Evolutionary conservation across 768 basidiomycete species (phyloP).

Genomic region (Xanthoconium purpureum): DNA sequence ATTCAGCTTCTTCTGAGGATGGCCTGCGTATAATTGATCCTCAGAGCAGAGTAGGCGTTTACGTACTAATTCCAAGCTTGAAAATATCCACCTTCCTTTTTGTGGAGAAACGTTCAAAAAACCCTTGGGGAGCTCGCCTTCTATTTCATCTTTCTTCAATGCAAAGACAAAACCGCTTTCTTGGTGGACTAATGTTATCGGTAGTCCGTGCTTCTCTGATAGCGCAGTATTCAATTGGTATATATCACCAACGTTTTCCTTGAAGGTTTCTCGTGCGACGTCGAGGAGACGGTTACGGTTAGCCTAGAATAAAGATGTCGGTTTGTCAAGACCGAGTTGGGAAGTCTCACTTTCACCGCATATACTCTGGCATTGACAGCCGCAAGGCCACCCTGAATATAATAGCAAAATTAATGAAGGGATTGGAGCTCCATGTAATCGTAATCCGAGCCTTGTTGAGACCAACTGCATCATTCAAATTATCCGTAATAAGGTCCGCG

Average conservation of each 20-base stretch:
- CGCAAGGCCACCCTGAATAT: slow-evolving; percentile 59
- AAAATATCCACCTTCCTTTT: slow-evolving; percentile 73
- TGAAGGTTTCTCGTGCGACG: slow-evolving; percentile 92
- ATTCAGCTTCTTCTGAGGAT: slow-evolving; percentile 75
- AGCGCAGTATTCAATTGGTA: slow-evolving; percentile 60
- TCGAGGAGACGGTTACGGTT: slow-evolving; percentile 83
- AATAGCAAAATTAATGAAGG: neutral
- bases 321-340: neutral
- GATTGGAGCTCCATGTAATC: neutral
- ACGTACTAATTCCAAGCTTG: slow-evolving; percentile 77
- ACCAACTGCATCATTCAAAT: slow-evolving; percentile 70
- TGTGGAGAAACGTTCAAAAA: slow-evolving; percentile 67
- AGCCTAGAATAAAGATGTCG: slow-evolving; percentile 40
- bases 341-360: slow-evolving; percentile 63
- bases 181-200: slow-evolving; percentile 66
- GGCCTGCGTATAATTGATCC: neutral
- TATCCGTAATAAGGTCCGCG: slow-evolving; percentile 52
- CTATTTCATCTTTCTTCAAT: slow-evolving; percentile 56
- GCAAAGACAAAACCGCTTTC: slow-evolving; percentile 72
- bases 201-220: slow-evolving; percentile 60
- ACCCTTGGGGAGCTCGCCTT: slow-evolving; percentile 56
- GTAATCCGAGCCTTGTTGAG: slow-evolving; percentile 51
- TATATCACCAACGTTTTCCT: slow-evolving; percentile 90
- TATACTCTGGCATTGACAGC: slow-evolving; percentile 82
- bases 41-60: neutral